These are phyloP conservation scores for Rhodofomes roseus DNA, from an alignment of 1,284 basidiomycete species.

Conservation along the genomic window DNA sequence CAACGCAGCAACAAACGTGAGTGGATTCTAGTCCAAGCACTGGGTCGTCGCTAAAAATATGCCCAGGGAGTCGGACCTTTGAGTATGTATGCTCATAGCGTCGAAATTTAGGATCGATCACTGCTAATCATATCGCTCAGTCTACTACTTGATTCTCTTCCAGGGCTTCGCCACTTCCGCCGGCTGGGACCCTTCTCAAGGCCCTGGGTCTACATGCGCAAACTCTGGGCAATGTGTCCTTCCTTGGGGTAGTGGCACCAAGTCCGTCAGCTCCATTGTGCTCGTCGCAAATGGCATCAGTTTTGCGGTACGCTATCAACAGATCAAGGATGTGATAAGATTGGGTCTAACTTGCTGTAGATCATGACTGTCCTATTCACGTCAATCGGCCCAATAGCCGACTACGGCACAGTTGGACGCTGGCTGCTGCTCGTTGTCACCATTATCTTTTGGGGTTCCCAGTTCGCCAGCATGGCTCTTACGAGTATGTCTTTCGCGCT, in stretches of 20 bases:
- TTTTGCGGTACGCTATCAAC: slow-evolving; percentile 53
- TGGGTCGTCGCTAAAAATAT: too few species aligned
- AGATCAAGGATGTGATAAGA: slow-evolving; percentile 25
- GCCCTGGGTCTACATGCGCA: slow-evolving; percentile 63
- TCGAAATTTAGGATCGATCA: too few species aligned
- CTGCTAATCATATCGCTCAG: slow-evolving; percentile 12
- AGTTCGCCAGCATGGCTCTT: slow-evolving; percentile 73
- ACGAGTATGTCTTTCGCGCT: slow-evolving; percentile 43
- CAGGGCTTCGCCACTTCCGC: too few species aligned
- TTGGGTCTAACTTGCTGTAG: too few species aligned
- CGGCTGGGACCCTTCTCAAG: slow-evolving; percentile 49
- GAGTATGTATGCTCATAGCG: too few species aligned
- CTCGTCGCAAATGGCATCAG: slow-evolving; percentile 72
- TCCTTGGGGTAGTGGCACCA: slow-evolving; percentile 67
- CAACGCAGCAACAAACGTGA: too few species aligned
- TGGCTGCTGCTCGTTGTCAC: slow-evolving; percentile 76
- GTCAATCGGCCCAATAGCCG: slow-evolving; percentile 78
- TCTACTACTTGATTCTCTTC: slow-evolving; percentile 42
- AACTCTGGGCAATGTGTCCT: slow-evolving; percentile 67
- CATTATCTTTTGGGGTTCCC: slow-evolving; percentile 74
- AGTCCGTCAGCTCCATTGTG: slow-evolving; percentile 70
- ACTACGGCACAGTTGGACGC: slow-evolving; percentile 76
- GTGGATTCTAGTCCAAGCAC: too few species aligned
- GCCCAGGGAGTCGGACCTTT: too few species aligned
- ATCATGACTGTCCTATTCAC: slow-evolving; percentile 68